Conservation (phyloP, 2,329 filamentous ascomycete species). For the Eurotiales sp. region DNA sequence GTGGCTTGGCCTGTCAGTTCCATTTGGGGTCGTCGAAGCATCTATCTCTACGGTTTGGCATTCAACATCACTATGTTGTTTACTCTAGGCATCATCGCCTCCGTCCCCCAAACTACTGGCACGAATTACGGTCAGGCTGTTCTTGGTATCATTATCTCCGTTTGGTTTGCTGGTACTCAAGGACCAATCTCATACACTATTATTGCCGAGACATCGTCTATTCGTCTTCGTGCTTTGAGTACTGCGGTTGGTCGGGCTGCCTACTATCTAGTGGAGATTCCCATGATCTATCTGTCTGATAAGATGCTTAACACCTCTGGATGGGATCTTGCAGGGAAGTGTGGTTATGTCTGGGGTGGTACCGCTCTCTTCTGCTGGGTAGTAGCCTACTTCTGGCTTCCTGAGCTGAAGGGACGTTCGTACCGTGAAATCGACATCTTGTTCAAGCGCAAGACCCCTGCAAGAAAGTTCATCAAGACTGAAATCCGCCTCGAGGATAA, state of each 20-base stretch:
- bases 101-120: not conserved
- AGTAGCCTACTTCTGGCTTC: slow-evolving; percentile 39
- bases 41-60: slow-evolving; percentile 34
- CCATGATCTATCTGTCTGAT: slow-evolving; percentile 38
- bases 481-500: slow-evolving; percentile 43
- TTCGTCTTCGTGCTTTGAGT: slow-evolving; percentile 53
- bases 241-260: slow-evolving; percentile 50
- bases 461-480: slow-evolving; percentile 37
- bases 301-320: slow-evolving; percentile 31
- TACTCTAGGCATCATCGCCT: slow-evolving; percentile 24
- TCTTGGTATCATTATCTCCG: slow-evolving; percentile 52
- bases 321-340: slow-evolving; percentile 39
- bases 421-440: slow-evolving; percentile 43
- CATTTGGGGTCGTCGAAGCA: slow-evolving; percentile 33
- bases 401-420: slow-evolving; percentile 38
- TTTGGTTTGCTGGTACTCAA: slow-evolving; percentile 53
- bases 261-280: slow-evolving; percentile 51
- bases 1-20: slow-evolving; percentile 47
- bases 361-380: slow-evolving; percentile 31
- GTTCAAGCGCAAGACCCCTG: slow-evolving; percentile 35
- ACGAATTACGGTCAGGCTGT: slow-evolving; percentile 35
- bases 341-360: slow-evolving; percentile 39
- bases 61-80: slow-evolving; percentile 27
- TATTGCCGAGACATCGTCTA: slow-evolving; percentile 52
- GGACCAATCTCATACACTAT: slow-evolving; percentile 54